Conservation (phyloP, 768 basidiomycete species). For the Lentinula aciculospora region DNA sequence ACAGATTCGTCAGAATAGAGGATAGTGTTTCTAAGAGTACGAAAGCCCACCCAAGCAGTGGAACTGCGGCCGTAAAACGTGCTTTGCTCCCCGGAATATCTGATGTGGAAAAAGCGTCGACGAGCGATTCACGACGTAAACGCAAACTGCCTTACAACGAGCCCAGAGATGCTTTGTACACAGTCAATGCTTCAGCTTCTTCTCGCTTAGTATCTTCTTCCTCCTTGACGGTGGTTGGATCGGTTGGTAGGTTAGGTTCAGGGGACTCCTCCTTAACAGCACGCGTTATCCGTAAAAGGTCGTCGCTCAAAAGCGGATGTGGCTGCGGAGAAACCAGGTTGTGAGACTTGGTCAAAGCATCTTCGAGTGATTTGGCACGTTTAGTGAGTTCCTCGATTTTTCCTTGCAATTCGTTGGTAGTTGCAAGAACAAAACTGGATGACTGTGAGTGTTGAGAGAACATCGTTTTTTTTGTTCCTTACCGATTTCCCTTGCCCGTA, state of each 20-base stretch:
- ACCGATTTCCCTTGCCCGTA: constrained; percentile 72
- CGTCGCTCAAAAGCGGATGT: constrained; percentile 57
- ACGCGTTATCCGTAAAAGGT: constrained; percentile 58
- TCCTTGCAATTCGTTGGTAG: constrained; percentile 63
- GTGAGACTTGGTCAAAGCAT: constrained; percentile 54
- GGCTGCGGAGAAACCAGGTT: constrained; percentile 36
- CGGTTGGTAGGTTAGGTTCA: constrained; percentile 20
- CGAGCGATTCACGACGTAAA: background rate
- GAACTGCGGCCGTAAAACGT: constrained; percentile 63
- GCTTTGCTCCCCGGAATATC: constrained; percentile 49
- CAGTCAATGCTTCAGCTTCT: constrained; percentile 49
- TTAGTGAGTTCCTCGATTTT: constrained; percentile 58
- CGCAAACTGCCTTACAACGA: constrained; percentile 6
- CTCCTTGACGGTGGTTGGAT: constrained; percentile 18
- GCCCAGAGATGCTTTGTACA: constrained; percentile 37
- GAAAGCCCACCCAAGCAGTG: constrained; percentile 56
- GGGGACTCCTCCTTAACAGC: constrained; percentile 56
- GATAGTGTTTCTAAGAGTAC: background rate
- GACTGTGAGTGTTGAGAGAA: background rate
- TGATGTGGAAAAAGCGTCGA: constrained; percentile 40
- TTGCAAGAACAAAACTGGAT: constrained; percentile 63
- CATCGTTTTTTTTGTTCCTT: background rate
- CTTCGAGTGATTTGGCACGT: constrained; percentile 62
- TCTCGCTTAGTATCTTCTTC: constrained; percentile 46
- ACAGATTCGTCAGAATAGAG: background rate